These are phyloP conservation scores for Phytophthora lateralis DNA, from an alignment of 352 stramenopile genomes.

Conservation along the genomic window DNA sequence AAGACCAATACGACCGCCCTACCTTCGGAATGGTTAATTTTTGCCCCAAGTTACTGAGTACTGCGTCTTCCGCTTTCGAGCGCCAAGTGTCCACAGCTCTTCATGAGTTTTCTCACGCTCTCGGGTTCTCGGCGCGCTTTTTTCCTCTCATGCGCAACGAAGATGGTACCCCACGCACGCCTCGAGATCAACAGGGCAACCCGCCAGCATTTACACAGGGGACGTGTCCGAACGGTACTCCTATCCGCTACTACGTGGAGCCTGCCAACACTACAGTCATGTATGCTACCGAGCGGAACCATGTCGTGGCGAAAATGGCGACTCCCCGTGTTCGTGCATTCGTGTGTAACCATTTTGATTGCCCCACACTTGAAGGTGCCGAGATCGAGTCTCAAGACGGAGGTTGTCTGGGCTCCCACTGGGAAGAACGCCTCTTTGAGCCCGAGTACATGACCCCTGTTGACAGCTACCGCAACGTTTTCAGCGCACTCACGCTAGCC, in stretches of 20 bases:
- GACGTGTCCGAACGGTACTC: conserved; percentile 61
- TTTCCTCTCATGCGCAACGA: conserved; percentile 70
- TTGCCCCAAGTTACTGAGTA: conserved; percentile 61
- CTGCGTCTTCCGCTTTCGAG: conserved; percentile 46
- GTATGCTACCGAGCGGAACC: conserved; percentile 54
- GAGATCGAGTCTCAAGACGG: conserved; percentile 82
- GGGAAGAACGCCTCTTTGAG: conserved; percentile 81
- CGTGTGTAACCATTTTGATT: conserved; percentile 66
- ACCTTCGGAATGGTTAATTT: conserved; percentile 88
- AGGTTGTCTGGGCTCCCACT: conserved; percentile 76
- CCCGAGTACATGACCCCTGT: conserved; percentile 77
- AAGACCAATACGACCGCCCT: conserved; percentile 80
- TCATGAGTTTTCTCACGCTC: conserved; percentile 78
- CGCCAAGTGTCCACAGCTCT: conserved; percentile 63
- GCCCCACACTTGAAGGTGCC: conserved; percentile 51
- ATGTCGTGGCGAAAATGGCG: conserved; percentile 60
- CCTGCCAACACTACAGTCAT: conserved; percentile 48
- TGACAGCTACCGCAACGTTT: conserved; percentile 65
- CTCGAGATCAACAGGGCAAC: conserved; percentile 45
- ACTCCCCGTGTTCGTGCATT: conserved; percentile 57
- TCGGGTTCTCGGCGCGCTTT: conserved; percentile 74
- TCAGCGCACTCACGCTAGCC: conserved; percentile 66
- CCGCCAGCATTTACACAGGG: conserved; percentile 30
- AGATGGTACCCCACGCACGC: conserved; percentile 63
- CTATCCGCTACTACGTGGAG: conserved; percentile 44